Conservation (phyloP, 2,329 filamentous ascomycete genomes). For the Hypoxylon sp. region DNA sequence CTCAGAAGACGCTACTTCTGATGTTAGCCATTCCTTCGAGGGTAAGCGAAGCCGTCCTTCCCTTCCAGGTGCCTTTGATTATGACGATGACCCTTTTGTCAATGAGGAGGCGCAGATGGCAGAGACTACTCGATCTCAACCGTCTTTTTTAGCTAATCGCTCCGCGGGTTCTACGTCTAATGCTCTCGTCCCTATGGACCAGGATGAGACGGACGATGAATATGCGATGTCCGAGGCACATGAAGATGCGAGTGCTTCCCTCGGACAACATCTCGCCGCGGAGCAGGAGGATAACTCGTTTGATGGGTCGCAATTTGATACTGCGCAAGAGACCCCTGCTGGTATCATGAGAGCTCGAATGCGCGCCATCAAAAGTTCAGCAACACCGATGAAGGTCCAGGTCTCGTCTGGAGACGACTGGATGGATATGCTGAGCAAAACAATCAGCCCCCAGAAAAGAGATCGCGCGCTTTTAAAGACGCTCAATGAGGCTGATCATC, state of each 20-base stretch:
- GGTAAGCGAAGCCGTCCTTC: conserved; percentile 65
- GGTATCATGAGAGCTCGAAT: conserved; percentile 75
- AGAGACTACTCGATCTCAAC: conserved; percentile 60
- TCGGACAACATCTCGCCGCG: conserved; percentile 80
- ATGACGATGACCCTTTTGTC: conserved; percentile 65
- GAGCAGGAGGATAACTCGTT: conserved; percentile 76
- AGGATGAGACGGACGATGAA: conserved; percentile 80
- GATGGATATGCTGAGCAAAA: conserved; percentile 93
- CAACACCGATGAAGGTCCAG: conserved; percentile 71
- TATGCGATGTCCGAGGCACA: conserved; percentile 81
- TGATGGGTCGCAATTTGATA: conserved; percentile 63
- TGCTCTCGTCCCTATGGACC: conserved; percentile 72
- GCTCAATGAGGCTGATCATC: conserved; percentile 73
- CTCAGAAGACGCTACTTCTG: conserved; percentile 53
- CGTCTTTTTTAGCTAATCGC: conserved; percentile 95
- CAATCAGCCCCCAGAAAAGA: conserved; percentile 93
- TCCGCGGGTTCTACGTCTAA: conserved; percentile 84
- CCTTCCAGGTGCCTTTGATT: conserved; percentile 87
- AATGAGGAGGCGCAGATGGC: conserved; percentile 67
- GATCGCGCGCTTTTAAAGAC: conserved; percentile 81
- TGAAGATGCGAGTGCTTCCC: conserved; percentile 84
- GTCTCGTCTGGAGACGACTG: conserved; percentile 84
- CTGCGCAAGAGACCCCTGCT: conserved; percentile 69
- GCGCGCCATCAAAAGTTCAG: conserved; percentile 73
- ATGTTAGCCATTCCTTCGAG: conserved; percentile 70